phyloP scores from a whole-genome alignment of 1,284 basidiomycete species.

The Naganishia cerealis region DNA sequence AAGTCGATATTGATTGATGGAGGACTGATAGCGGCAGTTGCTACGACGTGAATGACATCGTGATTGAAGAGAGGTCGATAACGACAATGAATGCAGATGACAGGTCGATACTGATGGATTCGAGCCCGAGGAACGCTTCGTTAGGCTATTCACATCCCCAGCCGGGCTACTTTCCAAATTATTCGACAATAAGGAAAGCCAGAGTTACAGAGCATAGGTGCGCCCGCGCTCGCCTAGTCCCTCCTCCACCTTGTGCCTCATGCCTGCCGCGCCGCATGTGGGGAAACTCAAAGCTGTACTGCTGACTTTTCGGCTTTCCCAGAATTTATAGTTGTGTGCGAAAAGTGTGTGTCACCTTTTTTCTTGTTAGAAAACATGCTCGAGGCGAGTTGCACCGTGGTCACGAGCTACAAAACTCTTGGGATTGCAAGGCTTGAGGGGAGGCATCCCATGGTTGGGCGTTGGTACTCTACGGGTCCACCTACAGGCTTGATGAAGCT shows the following conservation, averaged over 20 bases:
- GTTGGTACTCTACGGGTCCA: too few species aligned
- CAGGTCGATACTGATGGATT: background rate
- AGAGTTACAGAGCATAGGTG: background rate
- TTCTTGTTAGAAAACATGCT: too few species aligned
- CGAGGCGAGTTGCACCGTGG: too few species aligned
- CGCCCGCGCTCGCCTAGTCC: background rate
- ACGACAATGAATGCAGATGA: constrained; percentile 10
- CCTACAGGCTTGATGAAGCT: too few species aligned
- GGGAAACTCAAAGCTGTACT: constrained; percentile 4
- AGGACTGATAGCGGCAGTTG: background rate
- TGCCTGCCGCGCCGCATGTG: background rate
- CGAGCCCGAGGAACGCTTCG: constrained; percentile 13
- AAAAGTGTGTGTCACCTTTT: background rate
- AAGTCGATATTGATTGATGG: background rate
- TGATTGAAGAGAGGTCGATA: constrained; percentile 1
- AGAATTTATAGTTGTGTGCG: background rate
- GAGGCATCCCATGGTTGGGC: too few species aligned
- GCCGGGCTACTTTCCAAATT: background rate
- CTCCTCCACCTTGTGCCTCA: background rate
- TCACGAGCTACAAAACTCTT: too few species aligned
- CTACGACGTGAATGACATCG: constrained; percentile 6
- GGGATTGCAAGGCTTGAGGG: too few species aligned
- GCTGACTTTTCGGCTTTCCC: background rate
- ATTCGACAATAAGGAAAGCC: constrained; percentile 10
- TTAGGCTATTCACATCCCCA: constrained; percentile 15